A percentile compares a stretch with the other conserved stretches of the same genome.
Evolutionary conservation across 176 grass and related monocot genomes (phyloP).

Genomic region (Lolium perenne): DNA sequence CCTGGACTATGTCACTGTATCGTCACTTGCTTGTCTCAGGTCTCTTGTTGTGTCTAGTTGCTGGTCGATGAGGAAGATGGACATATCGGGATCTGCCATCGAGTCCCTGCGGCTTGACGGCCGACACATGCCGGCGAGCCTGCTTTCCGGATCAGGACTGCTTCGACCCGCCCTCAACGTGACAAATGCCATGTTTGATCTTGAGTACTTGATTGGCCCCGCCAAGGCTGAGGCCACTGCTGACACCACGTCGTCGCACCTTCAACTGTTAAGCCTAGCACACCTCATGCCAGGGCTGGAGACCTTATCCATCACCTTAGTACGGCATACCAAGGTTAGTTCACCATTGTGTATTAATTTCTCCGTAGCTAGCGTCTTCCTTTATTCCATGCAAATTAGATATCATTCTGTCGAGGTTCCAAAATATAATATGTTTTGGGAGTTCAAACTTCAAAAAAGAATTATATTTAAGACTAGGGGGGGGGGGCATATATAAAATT

Average conservation of each 20-base stretch:
- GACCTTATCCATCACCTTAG: not conserved
- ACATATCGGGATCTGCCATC: not conserved
- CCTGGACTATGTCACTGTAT: not conserved
- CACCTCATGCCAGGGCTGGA: not conserved
- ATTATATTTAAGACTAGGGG: no score
- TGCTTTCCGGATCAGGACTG: not conserved
- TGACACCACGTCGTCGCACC: not conserved
- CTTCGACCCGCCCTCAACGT: not conserved
- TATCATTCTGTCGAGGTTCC: no score
- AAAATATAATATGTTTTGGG: no score
- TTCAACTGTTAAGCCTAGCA: not conserved
- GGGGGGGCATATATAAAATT: no score
- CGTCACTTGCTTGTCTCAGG: not conserved
- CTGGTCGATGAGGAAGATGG: not conserved
- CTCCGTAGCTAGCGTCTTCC: not conserved
- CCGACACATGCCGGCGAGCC: not conserved
- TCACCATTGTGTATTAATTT: not conserved
- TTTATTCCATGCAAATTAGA: no score
- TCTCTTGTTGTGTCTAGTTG: not conserved
- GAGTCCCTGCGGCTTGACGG: slow-evolving; percentile 3
- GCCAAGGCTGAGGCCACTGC: not conserved
- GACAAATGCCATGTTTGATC: not conserved
- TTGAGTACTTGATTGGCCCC: not conserved
- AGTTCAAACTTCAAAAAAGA: no score
- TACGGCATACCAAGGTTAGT: not conserved